These are phyloP conservation scores for Verticillium nonalfalfae DNA, from an alignment of 2,329 filamentous ascomycete species.

Conservation along the genomic window DNA sequence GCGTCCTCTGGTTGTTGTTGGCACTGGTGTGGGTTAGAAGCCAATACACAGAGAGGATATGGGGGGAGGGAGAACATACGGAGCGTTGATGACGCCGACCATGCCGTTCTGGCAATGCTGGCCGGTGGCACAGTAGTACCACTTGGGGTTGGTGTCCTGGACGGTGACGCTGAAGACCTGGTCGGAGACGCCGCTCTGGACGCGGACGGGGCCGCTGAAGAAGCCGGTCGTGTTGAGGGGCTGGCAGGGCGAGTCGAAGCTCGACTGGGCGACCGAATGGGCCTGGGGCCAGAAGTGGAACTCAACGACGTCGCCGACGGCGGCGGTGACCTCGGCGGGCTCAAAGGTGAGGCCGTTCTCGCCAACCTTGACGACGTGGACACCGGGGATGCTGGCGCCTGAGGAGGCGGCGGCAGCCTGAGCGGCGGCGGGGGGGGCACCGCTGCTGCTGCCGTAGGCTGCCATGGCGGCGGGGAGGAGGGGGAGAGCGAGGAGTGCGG, in stretches of 20 bases:
- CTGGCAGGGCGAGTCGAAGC: conserved; percentile 52
- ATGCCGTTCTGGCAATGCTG: conserved; percentile 57
- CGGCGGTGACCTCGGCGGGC: conserved; percentile 43
- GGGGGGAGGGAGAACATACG: conserved; percentile 2
- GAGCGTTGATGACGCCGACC: conserved; percentile 37
- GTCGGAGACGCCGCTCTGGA: conserved; percentile 14
- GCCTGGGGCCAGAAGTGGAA: conserved; percentile 41
- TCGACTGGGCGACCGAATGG: conserved; percentile 56
- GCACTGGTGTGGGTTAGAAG: background rate
- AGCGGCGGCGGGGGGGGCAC: background rate
- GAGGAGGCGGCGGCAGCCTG: background rate
- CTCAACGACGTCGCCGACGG: conserved; percentile 38
- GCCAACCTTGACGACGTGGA: conserved; percentile 17
- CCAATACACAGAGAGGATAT: background rate
- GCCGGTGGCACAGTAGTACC: conserved; percentile 56
- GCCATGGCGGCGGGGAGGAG: conserved; percentile 5
- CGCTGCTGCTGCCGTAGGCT: conserved; percentile 4
- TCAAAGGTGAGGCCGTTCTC: conserved; percentile 35
- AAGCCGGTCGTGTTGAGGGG: conserved; percentile 46
- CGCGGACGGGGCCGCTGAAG: conserved; percentile 35
- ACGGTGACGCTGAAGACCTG: conserved; percentile 13
- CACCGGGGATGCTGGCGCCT: background rate
- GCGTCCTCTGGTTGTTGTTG: background rate
- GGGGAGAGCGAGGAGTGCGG: conserved; percentile 3
- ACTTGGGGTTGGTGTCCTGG: conserved; percentile 48